Evolutionary conservation across 441 rosid genomes (phyloP), one percentile per base, ranked within the genome.

Genomic region (Bocquillonia castaneifolia): DNA sequence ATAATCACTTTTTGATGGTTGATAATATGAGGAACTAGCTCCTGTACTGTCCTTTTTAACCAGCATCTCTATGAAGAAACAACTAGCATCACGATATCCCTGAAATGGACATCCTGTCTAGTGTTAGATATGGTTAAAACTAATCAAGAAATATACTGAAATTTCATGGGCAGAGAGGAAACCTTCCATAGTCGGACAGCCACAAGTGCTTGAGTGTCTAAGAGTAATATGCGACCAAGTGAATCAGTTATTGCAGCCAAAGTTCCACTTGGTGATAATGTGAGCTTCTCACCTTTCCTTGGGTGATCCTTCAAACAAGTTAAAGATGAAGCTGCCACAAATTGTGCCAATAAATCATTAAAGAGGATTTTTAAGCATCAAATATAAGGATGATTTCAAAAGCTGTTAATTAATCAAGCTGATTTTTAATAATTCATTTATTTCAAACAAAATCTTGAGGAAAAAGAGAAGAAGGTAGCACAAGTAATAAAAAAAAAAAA

Each of bases 51-150:
- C 90, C 75, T 59, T 88, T 62, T 83, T 86, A 60, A 75, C 93
- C 74, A 83, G 83, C 93, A 91, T 89, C 79, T 93, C 99, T 88
- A 90, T 82, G 82, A 93, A 93, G 52, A 91, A 82, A 62, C 99
- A 93, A 76, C 79, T 87, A 50, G 99, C 99, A 67, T 93, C 96
- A n/a, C 99, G 96, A 78, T 93, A 91, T 58, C 99, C 99, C 97
- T 93, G 73, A 20, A 53, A 62, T 67, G 59, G 25, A 55, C 54
- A 57, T 13, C 18, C 68, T 74, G 31, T 66, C 34, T 0, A 29
- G 23, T 6, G 55, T 66, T 67, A 59, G 39, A 25, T n/a, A n/a
- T n/a, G 14, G 51, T 31, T 15, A 69, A 31, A 51, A 56, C 36
- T 8, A 28, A 31, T 3, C 8, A 13, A 18, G 14, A 10, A 65